Percentiles rank a stretch among this genome's conserved stretches.
Conservation (phyloP, 257 asterid species). For the Euphrasia confusa region DNA sequence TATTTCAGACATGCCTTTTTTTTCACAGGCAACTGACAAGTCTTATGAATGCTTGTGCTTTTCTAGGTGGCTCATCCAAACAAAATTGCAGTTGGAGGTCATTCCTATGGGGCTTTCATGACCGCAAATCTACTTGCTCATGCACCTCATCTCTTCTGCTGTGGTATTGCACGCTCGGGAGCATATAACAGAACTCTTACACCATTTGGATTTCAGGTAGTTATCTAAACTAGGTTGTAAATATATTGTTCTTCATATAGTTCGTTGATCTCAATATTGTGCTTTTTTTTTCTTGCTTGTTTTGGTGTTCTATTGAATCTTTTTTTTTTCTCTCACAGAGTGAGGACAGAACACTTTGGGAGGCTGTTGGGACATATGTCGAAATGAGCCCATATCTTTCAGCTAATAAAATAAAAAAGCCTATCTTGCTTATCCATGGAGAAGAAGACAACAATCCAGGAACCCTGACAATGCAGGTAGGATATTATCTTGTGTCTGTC, state of each 20-base stretch:
- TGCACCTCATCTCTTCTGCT: conserved; percentile 92
- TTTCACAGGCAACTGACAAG: conserved; percentile 8
- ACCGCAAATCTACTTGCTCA: conserved; percentile 97
- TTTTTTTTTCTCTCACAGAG: conserved; percentile 37
- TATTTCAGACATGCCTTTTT: background rate
- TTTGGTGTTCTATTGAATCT: conserved; percentile 13
- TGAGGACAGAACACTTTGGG: conserved; percentile 99
- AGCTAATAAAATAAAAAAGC: conserved; percentile 93
- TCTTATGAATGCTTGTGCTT: conserved; percentile 22
- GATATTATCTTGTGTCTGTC: conserved; percentile 15
- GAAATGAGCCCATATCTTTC: conserved; percentile 94
- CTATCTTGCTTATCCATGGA: conserved; percentile 92
- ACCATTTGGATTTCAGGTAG: conserved; percentile 99
- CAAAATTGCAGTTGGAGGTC: conserved; percentile 95
- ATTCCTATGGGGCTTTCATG: conserved; percentile 99
- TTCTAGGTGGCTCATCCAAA: conserved; percentile 88
- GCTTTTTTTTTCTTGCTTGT: conserved; percentile 12
- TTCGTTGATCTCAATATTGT: conserved; percentile 6
- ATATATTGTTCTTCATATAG: background rate
- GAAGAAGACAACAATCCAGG: conserved; percentile 98
- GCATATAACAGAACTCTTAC: conserved; percentile 98
- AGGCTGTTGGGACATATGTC: conserved; percentile 73
- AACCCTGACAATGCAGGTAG: conserved; percentile 96
- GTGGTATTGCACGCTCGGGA: conserved; percentile 98
- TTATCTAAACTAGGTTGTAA: conserved; percentile 15